These are phyloP conservation scores for Isabelozyma rhagii DNA, from an alignment of 805 yeast genomes.

Conservation along the genomic window DNA sequence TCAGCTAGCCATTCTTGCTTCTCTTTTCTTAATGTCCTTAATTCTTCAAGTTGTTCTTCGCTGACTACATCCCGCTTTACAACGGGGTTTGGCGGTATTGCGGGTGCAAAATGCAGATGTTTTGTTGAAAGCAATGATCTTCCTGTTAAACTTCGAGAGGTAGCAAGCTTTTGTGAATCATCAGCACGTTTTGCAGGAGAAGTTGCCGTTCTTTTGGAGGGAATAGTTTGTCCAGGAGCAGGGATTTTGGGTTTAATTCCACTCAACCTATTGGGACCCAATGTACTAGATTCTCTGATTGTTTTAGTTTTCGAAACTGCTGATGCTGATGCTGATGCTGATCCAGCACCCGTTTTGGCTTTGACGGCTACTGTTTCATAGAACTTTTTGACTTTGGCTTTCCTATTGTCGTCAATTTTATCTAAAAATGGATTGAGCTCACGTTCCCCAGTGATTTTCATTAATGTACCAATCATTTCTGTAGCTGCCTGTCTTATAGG, in stretches of 20 bases:
- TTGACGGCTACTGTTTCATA: conserved; percentile 55
- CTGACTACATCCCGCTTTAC: conserved; percentile 2
- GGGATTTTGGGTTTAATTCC: conserved; percentile 5
- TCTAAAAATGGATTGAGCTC: conserved; percentile 58
- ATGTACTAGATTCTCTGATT: conserved; percentile 2
- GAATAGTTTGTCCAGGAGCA: conserved; percentile 38
- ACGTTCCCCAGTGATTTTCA: conserved; percentile 79
- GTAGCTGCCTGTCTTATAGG: conserved; percentile 78
- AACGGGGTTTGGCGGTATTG: conserved; percentile 1
- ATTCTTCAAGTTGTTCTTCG: conserved; percentile 39
- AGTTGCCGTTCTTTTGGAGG: conserved; percentile 66
- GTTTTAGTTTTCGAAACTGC: conserved; percentile 9
- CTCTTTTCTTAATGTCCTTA: conserved; percentile 51
- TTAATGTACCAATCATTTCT: conserved; percentile 72
- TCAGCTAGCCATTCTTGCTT: conserved; percentile 43
- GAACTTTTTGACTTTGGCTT: conserved; percentile 59
- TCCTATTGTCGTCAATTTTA: conserved; percentile 73
- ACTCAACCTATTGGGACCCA: conserved; percentile 3
- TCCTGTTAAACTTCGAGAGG: conserved; percentile 40
- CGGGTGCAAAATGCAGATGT: conserved; percentile 3
- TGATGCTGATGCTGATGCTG: conserved; percentile 16
- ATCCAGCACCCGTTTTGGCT: conserved; percentile 8
- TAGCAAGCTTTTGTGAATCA: conserved; percentile 21
- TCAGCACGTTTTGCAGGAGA: conserved; percentile 59
- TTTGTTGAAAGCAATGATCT: conserved; percentile 35